Conservation (phyloP, 305 asterid genomes). For the Stenogyne calaminthoides region DNA sequence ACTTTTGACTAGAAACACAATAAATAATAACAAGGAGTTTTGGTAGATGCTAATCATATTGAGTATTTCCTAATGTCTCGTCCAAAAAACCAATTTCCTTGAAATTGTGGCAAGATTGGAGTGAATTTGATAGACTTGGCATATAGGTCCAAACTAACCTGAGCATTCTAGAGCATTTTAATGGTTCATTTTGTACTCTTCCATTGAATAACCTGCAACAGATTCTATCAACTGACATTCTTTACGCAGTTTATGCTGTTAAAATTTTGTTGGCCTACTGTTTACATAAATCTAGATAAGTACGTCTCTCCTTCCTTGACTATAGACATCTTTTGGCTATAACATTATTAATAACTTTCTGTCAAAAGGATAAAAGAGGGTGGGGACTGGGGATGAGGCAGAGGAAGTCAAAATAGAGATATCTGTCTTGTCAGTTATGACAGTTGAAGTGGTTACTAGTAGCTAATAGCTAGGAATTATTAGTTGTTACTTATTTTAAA, state of each 20-base stretch:
- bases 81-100: background rate
- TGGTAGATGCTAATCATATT: background rate
- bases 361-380: background rate
- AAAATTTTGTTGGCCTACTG: background rate
- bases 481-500: background rate
- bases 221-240: constrained; percentile 7
- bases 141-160: background rate
- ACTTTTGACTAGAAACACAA: background rate
- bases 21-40: background rate
- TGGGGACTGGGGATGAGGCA: background rate
- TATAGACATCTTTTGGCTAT: background rate
- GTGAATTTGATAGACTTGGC: background rate
- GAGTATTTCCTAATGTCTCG: background rate
- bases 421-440: background rate
- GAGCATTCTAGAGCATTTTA: background rate
- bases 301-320: background rate
- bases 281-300: background rate
- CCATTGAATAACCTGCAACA: background rate
- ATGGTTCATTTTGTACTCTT: background rate
- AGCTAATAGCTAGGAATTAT: background rate
- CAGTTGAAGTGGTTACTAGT: constrained; percentile 13
- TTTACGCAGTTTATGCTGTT: background rate
- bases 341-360: background rate
- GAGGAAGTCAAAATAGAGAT: constrained; percentile 3
- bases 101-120: background rate